Evolutionary conservation across 768 basidiomycete genomes (phyloP).

Genomic region (Rhodosporidiobolus odoratus): DNA sequence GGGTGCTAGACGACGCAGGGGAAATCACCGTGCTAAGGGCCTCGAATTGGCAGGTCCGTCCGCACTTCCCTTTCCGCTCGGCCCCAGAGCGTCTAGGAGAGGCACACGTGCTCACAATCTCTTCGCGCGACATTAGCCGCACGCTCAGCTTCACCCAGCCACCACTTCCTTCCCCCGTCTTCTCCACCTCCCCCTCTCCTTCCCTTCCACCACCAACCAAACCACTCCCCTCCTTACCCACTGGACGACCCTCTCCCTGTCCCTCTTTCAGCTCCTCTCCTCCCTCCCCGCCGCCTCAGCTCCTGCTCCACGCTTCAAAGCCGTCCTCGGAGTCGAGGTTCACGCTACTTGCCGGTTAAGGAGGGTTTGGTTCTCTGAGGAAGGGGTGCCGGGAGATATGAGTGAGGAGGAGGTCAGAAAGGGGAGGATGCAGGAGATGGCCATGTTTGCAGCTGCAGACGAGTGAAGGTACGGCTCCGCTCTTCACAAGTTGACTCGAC

Average conservation of each 20-base stretch:
- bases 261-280: constrained; percentile 6
- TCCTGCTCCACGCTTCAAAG: not conserved
- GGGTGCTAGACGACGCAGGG: not conserved
- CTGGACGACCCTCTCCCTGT: constrained; percentile 23
- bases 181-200: constrained; percentile 19
- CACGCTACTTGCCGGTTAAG: constrained; percentile 22
- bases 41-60: constrained; percentile 29
- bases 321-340: constrained; percentile 14
- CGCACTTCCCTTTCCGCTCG: not conserved
- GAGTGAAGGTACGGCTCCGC: too few relatives aligned
- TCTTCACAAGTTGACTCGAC: too few relatives aligned
- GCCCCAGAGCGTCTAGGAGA: too few relatives aligned
- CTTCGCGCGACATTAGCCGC: not conserved
- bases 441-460: constrained; percentile 19
- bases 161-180: not conserved
- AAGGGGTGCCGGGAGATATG: constrained; percentile 1
- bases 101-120: too few relatives aligned
- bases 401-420: not conserved
- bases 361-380: constrained; percentile 23
- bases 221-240: constrained; percentile 19
- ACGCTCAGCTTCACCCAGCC: not conserved
- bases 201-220: constrained; percentile 2
- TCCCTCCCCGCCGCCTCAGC: not conserved
- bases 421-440: constrained; percentile 16
- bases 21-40: not conserved